phyloP scores from a whole-genome alignment of 2,329 filamentous ascomycete genomes.

The Metarhizium album region DNA sequence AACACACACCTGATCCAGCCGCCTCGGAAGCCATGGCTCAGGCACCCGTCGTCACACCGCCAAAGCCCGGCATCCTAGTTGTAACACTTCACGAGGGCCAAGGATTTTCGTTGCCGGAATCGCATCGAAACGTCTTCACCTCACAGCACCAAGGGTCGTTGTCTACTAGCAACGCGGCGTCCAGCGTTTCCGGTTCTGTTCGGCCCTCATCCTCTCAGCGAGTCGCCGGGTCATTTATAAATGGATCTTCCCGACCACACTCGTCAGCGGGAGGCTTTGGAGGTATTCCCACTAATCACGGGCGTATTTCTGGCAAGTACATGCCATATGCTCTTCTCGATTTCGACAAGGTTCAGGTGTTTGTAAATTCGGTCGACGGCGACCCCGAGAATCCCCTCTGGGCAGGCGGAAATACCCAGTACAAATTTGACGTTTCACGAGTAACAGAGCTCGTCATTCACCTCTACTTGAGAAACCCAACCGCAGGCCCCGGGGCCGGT shows the following conservation, averaged over 20 bases:
- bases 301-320: slow-evolving; percentile 90
- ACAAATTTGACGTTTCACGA: slow-evolving; percentile 98
- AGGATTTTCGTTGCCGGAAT: slow-evolving; percentile 82
- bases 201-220: slow-evolving; percentile 48
- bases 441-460: slow-evolving; percentile 86
- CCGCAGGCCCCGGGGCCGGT: slow-evolving; percentile 72
- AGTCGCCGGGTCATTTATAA: slow-evolving; percentile 51
- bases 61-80: slow-evolving; percentile 90
- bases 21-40: slow-evolving; percentile 76
- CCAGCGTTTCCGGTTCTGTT: slow-evolving; percentile 38
- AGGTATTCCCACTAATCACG: slow-evolving; percentile 83
- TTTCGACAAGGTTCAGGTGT: slow-evolving; percentile 98
- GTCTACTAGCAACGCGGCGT: slow-evolving; percentile 48
- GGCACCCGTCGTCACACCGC: slow-evolving; percentile 54
- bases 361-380: slow-evolving; percentile 93
- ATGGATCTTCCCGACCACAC: slow-evolving; percentile 57
- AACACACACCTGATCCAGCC: slow-evolving; percentile 35
- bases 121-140: slow-evolving; percentile 70
- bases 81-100: slow-evolving; percentile 92
- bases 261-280: slow-evolving; percentile 80
- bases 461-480: slow-evolving; percentile 88
- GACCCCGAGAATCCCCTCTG: slow-evolving; percentile 90
- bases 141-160: slow-evolving; percentile 64
- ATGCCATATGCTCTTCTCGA: slow-evolving; percentile 93
- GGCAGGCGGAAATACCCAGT: slow-evolving; percentile 97